Conservation (phyloP, 1,284 basidiomycete species). For the Golubevia sp. region DNA sequence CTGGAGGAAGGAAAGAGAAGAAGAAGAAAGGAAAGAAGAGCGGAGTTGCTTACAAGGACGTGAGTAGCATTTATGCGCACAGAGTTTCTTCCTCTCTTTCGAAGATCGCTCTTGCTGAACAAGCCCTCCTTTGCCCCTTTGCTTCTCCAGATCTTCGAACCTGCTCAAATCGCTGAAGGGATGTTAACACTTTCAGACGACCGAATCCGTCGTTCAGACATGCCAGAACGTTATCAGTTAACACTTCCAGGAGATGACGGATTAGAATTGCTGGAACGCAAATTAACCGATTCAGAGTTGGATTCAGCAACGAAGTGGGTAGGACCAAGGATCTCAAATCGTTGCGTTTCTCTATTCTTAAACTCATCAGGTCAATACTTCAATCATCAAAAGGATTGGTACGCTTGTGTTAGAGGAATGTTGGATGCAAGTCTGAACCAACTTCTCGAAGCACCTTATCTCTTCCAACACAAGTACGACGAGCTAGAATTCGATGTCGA, state of each 20-base stretch:
- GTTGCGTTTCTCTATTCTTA: conserved; percentile 39
- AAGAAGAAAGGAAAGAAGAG: too few species aligned
- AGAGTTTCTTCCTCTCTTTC: too few species aligned
- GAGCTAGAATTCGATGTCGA: conserved; percentile 39
- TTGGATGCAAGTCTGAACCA: conserved; percentile 51
- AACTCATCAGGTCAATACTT: conserved; percentile 33
- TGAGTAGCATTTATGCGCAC: too few species aligned
- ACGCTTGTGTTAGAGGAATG: conserved; percentile 43
- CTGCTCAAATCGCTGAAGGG: conserved; percentile 57
- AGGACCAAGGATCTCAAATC: conserved; percentile 42
- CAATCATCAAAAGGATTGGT: conserved; percentile 33
- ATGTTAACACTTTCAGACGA: conserved; percentile 60
- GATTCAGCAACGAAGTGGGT: conserved; percentile 54
- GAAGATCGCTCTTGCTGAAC: too few species aligned
- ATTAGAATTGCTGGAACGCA: conserved; percentile 42
- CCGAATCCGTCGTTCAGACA: conserved; percentile 53
- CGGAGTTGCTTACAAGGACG: conserved; percentile 37
- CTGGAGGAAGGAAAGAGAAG: conserved; percentile 10
- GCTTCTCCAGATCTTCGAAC: conserved; percentile 49
- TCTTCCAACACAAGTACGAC: conserved; percentile 53
- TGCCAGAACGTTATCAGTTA: conserved; percentile 57
- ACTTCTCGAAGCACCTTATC: conserved; percentile 49
- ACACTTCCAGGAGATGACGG: conserved; percentile 53
- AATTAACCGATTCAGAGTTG: conserved; percentile 44
- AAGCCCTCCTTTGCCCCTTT: too few species aligned